Evolutionary conservation across 2,329 filamentous ascomycete genomes (phyloP), one percentile per base, ranked within the genome.

Genomic region (Tolypocladium paradoxum): DNA sequence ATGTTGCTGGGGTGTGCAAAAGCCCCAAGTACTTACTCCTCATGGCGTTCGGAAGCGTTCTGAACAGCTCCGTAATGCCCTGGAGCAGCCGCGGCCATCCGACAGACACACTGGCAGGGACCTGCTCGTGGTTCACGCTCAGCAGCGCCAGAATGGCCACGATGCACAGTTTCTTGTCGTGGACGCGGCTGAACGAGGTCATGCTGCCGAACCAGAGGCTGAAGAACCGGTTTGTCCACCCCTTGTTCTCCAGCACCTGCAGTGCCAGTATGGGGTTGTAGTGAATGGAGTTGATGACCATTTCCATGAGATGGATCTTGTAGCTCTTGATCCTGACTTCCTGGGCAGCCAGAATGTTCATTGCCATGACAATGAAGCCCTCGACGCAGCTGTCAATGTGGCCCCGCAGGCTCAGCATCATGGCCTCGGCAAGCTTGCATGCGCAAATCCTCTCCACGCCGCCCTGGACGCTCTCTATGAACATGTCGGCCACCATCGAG

Each of bases 141-240:
- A 99, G 81, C 12, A 99, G 81, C 6, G 90, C 81, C 55, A 88
- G 86, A 61, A 99, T 97, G 48, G 91, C 92, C 20, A 91, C 88
- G 62, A 99, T 96, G 57, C 90, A 96, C 29, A 99, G 78, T 77
- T 96, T 99, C 81, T 99, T 99, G 76, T 99, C 93, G 68, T 99
- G 93, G 2, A 99, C 93, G 43, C 93, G 82, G 51, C 83, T 88
- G 73, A 99, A 97, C 64, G 83, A 85, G 57, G 95, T 87, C 74
- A 99, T 99, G 73, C 85, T 95, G 43, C 89, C 89, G 70, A 99
- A 99, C 93, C 93, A 99, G 55, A 95, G 75, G 71, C 89, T 96
- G 76, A 99, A 99, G 75, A 99, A 99, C 67, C 95, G 95, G 73
- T 97, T 97, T 7, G 93, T 97, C 92, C 91, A 96, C 56, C 83